Conservation (phyloP, 495 filamentous ascomycete genomes). For the Aspergillus saccharolyticus region DNA sequence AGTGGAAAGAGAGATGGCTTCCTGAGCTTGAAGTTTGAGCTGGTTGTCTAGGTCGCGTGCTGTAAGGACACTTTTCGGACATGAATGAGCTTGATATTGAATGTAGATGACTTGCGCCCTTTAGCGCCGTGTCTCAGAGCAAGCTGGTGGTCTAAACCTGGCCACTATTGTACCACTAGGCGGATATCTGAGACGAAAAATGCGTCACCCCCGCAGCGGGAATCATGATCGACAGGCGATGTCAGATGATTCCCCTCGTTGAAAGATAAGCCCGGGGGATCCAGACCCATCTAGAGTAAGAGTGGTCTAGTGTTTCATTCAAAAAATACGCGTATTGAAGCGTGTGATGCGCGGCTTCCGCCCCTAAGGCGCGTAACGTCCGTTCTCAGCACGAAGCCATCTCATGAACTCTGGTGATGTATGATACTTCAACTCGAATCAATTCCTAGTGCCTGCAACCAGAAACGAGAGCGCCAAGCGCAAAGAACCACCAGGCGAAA, state of each 20-base stretch:
- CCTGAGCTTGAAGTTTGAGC: neutral
- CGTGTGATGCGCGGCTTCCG: neutral
- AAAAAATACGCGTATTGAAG: too few relatives aligned
- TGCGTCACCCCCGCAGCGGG: neutral
- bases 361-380: neutral
- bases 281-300: neutral
- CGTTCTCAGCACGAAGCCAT: too few relatives aligned
- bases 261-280: neutral
- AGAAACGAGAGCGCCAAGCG: too few relatives aligned
- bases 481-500: too few relatives aligned
- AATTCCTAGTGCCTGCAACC: too few relatives aligned
- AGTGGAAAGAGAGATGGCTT: neutral
- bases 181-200: neutral
- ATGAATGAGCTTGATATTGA: too few relatives aligned
- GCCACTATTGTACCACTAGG: neutral
- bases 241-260: neutral
- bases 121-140: neutral
- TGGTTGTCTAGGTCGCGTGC: too few relatives aligned
- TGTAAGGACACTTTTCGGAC: too few relatives aligned
- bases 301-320: neutral
- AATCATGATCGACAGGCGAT: neutral
- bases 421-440: too few relatives aligned
- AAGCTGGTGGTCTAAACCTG: neutral
- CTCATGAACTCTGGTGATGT: too few relatives aligned
- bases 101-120: too few relatives aligned